These are phyloP conservation scores for Botrytis galanthina DNA, from an alignment of 2,329 filamentous ascomycete species.

Conservation along the genomic window DNA sequence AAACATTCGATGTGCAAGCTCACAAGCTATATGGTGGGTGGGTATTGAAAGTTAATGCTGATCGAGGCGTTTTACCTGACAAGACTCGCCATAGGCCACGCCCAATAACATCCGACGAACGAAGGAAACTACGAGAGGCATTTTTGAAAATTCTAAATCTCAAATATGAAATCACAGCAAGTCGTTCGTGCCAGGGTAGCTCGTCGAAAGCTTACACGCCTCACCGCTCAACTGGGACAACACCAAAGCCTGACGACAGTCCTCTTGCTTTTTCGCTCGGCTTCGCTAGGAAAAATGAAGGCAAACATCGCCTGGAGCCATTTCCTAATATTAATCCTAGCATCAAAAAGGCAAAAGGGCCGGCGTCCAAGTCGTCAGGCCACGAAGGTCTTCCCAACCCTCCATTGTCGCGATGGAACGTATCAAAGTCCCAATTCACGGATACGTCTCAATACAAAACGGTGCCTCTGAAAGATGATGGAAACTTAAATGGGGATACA, in stretches of 20 bases:
- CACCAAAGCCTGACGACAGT: background rate
- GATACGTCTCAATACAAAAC: background rate
- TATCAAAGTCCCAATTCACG: background rate
- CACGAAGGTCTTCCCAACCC: background rate
- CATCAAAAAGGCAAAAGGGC: conserved; percentile 4
- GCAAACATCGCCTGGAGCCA: conserved; percentile 7
- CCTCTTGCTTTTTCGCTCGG: background rate
- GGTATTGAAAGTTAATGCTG: conserved; percentile 27
- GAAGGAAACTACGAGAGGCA: conserved; percentile 19
- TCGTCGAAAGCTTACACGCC: background rate
- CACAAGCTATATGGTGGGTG: conserved; percentile 23
- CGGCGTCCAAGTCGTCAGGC: background rate
- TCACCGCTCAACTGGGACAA: background rate
- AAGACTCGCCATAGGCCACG: conserved; percentile 20
- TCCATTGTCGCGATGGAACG: background rate
- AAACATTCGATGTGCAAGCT: background rate
- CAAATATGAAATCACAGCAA: background rate
- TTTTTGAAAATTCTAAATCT: conserved; percentile 15
- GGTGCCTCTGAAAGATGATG: background rate
- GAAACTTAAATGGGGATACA: conserved; percentile 15
- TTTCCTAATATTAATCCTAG: background rate
- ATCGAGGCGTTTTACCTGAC: conserved; percentile 26
- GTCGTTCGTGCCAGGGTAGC: background rate
- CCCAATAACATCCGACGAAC: conserved; percentile 20
- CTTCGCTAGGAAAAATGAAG: background rate